Evolutionary conservation across 768 basidiomycete genomes (phyloP), one percentile per base, ranked within the genome.

Genomic region (Rhizopogon sp.): DNA sequence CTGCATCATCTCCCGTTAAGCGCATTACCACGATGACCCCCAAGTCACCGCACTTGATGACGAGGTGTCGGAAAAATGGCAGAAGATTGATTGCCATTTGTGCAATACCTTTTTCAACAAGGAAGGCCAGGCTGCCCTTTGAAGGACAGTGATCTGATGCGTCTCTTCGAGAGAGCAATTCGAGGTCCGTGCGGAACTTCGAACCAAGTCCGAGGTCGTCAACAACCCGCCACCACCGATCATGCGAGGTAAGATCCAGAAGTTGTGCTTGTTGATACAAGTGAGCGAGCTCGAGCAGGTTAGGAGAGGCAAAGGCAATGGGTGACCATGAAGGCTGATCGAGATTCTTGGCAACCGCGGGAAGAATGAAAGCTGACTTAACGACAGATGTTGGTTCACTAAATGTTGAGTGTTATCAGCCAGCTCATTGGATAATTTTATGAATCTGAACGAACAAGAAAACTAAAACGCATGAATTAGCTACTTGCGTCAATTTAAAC

Each of bases 371-470:
- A 1, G 76, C 73, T 0, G 90, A 85, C 72, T 98, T 98, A 43
- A 79, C 71, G n/a, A 87, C 77, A 0, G 94, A 97, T 1, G 97
- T 98, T 1, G 97, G 96, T 70, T 99, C 97, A 67, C 90, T 91
- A 58, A n/a, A 56, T 51, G 47, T 28, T 20, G 17, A 39, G 39
- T 37, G 22, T 37, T 37, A 49, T 49, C 5, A 49, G 20, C n/a
- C 14, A 16, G 20, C 35, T 37, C 9, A 14, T 16, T 49, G 3
- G 47, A 37, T 49, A n/a, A 22, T 8, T 14, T 3, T 14, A 33
- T 37, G 14, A 16, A 25, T 16, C 20, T 2, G 2, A 33, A 73
- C 85, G 61, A 65, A 90, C 88, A 90, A 93, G 66, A 95, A 87
- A 13, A 82, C 91, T 93, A 56, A 17, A 54, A 28, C 54, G 54